phyloP scores from a whole-genome alignment of 768 basidiomycete species.

The Myochromella boudieri region DNA sequence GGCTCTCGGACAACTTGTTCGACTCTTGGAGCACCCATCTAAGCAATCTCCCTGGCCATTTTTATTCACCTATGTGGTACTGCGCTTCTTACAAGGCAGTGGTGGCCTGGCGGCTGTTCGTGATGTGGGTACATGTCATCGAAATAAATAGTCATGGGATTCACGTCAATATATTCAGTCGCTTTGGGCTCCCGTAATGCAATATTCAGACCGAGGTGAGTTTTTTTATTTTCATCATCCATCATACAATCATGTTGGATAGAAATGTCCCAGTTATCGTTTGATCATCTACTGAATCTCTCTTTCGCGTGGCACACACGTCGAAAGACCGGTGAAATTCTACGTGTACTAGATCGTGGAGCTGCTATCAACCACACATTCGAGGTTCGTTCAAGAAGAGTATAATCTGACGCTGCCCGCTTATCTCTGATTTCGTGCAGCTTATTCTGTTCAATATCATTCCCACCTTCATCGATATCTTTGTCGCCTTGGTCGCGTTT shows the following conservation, averaged over 20 bases:
- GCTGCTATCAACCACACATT: slow-evolving; percentile 84
- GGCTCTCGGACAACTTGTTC: slow-evolving; percentile 65
- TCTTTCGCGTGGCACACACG: slow-evolving; percentile 83
- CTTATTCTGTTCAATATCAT: slow-evolving; percentile 81
- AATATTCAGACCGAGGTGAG: slow-evolving; percentile 74
- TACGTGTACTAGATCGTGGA: slow-evolving; percentile 80
- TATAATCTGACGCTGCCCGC: neutral
- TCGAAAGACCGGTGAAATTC: slow-evolving; percentile 82
- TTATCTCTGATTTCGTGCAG: slow-evolving; percentile 30
- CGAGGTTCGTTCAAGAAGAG: slow-evolving; percentile 51
- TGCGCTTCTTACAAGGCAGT: slow-evolving; percentile 75
- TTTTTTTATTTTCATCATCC: neutral
- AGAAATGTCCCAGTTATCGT: slow-evolving; percentile 87
- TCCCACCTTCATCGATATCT: slow-evolving; percentile 81
- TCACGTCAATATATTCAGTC: slow-evolving; percentile 35
- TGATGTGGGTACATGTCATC: slow-evolving; percentile 39
- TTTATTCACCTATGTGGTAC: slow-evolving; percentile 62
- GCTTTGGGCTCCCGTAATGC: slow-evolving; percentile 88
- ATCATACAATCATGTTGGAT: slow-evolving; percentile 6
- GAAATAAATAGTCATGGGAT: neutral
- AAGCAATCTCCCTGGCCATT: slow-evolving; percentile 63
- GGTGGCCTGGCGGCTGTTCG: slow-evolving; percentile 74
- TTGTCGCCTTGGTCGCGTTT: slow-evolving; percentile 70
- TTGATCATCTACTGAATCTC: slow-evolving; percentile 84
- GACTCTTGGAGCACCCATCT: slow-evolving; percentile 47